These are phyloP conservation scores for Arachis monticola DNA, from an alignment of 331 rosid species.

Conservation along the genomic window DNA sequence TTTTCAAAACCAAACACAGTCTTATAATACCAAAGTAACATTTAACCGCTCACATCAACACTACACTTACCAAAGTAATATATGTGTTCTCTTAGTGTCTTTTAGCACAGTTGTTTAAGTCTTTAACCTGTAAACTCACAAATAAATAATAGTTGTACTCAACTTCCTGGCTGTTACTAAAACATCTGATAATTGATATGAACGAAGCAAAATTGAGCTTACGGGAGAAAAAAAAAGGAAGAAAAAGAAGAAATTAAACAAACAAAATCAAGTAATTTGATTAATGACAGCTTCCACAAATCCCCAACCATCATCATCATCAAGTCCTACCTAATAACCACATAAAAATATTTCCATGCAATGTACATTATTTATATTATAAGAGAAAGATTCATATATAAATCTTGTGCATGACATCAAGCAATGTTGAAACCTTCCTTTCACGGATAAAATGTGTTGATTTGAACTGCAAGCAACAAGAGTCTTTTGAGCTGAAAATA, in stretches of 20 bases:
- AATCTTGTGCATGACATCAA: slow-evolving; percentile 40
- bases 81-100: too few species aligned
- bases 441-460: slow-evolving; percentile 36
- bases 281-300: slow-evolving; percentile 75
- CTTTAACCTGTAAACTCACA: too few species aligned
- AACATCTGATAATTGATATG: too few species aligned
- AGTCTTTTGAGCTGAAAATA: slow-evolving; percentile 66
- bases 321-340: slow-evolving; percentile 97
- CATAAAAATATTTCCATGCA: slow-evolving; percentile 52
- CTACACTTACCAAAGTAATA: too few species aligned
- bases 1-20: too few species aligned
- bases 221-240: too few species aligned
- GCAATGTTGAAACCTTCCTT: slow-evolving; percentile 38
- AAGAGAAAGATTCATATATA: slow-evolving; percentile 38
- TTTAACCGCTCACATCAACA: too few species aligned
- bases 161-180: too few species aligned
- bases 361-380: slow-evolving; percentile 44
- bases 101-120: too few species aligned
- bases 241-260: neutral
- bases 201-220: too few species aligned
- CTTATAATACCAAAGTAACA: too few species aligned
- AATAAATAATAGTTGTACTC: too few species aligned
- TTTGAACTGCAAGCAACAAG: slow-evolving; percentile 42
- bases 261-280: slow-evolving; percentile 46
- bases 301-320: slow-evolving; percentile 94